Conservation (phyloP, 768 basidiomycete genomes). For the Rossbeevera mucosa region DNA sequence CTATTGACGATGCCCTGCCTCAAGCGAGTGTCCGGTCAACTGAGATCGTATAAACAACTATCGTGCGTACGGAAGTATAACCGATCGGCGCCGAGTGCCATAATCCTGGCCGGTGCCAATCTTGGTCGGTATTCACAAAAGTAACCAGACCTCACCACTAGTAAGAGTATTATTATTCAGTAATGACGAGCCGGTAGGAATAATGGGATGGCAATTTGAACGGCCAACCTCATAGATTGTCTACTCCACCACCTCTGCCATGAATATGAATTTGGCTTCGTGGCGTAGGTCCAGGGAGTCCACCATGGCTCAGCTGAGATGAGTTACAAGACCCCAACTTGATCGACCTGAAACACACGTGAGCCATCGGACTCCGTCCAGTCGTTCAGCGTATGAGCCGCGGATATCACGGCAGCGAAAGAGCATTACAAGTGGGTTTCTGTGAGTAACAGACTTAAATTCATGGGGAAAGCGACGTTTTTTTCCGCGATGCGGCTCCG, state of each 20-base stretch:
- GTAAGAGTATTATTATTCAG: no score
- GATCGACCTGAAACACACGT: neutral
- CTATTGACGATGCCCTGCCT: neutral
- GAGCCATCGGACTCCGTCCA: neutral
- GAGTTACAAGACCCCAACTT: neutral
- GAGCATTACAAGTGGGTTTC: neutral
- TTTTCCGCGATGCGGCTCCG: no score
- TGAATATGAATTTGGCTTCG: neutral
- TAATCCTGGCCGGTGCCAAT: neutral
- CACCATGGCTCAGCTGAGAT: neutral
- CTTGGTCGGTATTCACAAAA: neutral
- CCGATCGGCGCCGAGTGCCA: neutral
- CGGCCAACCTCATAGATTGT: neutral
- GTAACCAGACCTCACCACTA: neutral
- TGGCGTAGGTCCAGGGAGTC: neutral
- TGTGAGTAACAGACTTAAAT: no score
- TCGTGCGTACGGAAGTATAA: neutral
- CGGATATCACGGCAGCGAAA: neutral
- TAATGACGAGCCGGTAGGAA: no score
- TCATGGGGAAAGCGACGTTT: no score
- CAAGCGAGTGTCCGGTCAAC: neutral
- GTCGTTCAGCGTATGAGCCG: neutral
- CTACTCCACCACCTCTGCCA: neutral
- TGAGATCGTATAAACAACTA: conserved; percentile 1
- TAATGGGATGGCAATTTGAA: neutral